phyloP scores from a whole-genome alignment of 805 yeast species.

The Sugiyamaella mastotermitis region DNA sequence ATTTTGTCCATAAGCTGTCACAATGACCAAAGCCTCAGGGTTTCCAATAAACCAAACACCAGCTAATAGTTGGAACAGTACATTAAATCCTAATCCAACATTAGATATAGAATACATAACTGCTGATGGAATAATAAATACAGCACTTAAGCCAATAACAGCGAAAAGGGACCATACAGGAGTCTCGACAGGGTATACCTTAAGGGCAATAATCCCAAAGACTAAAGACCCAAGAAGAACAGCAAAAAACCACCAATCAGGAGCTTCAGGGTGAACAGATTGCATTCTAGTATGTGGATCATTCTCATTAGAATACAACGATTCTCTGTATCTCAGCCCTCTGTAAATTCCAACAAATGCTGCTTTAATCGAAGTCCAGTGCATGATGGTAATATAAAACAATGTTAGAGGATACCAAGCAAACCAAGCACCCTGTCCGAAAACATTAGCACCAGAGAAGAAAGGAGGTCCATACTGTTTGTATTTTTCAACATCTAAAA shows the following conservation, averaged over 20 bases:
- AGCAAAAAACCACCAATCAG: conserved; percentile 62
- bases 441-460: conserved; percentile 45
- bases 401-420: conserved; percentile 52
- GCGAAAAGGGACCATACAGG: conserved; percentile 52
- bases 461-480: conserved; percentile 62
- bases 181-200: conserved; percentile 20
- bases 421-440: conserved; percentile 49
- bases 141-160: conserved; percentile 46
- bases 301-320: conserved; percentile 7
- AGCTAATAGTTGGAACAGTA: conserved; percentile 54
- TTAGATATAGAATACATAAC: conserved; percentile 59
- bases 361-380: conserved; percentile 13
- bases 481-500: conserved; percentile 43
- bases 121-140: conserved; percentile 60
- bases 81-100: conserved; percentile 50
- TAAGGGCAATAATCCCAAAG: conserved; percentile 18
- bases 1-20: conserved; percentile 39
- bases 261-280: conserved; percentile 52
- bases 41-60: conserved; percentile 62
- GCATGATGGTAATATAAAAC: conserved; percentile 29
- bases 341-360: conserved; percentile 13
- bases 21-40: conserved; percentile 50
- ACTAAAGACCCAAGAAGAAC: conserved; percentile 40
- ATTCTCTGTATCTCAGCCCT: conserved; percentile 9
- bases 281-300: conserved; percentile 19